A percentile compares a stretch with the other conserved stretches of the same genome.
These are phyloP conservation scores for Chlamydomonas schloesseri DNA, from an alignment of 139 green algal species.

Conservation along the genomic window DNA sequence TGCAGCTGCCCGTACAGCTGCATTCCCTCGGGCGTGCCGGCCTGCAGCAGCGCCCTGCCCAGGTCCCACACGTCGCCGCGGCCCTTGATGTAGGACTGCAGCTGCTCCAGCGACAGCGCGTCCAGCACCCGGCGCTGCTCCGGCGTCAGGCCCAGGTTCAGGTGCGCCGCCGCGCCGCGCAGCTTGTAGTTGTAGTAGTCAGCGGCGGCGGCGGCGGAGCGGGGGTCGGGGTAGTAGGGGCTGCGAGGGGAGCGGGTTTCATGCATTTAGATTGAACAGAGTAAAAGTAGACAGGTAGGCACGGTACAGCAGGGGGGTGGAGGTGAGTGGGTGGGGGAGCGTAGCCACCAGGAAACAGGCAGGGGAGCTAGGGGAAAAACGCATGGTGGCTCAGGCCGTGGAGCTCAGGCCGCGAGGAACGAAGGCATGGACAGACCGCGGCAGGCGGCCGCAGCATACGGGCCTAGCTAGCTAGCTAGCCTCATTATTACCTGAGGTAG, in stretches of 20 bases:
- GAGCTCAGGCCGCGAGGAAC: no score
- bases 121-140: conserved; percentile 23
- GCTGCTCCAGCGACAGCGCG: conserved; percentile 6
- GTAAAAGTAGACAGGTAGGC: not conserved
- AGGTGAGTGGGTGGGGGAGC: not conserved
- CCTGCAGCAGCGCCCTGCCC: not conserved
- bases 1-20: no score
- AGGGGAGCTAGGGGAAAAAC: not conserved
- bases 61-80: conserved; percentile 14
- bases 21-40: no score
- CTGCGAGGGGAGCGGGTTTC: not conserved
- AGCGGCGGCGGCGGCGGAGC: not conserved
- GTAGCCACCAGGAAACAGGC: not conserved
- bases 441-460: no score
- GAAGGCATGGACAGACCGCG: no score
- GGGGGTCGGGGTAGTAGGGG: not conserved
- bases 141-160: conserved; percentile 34
- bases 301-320: no score
- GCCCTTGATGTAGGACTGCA: conserved; percentile 33
- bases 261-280: not conserved
- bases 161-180: conserved; percentile 18
- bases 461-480: no score
- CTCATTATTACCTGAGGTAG: no score
- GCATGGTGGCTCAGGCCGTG: no score
- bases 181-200: conserved; percentile 35